Evolutionary conservation across 2,329 filamentous ascomycete species (phyloP).

Genomic region (Claviceps sp.): DNA sequence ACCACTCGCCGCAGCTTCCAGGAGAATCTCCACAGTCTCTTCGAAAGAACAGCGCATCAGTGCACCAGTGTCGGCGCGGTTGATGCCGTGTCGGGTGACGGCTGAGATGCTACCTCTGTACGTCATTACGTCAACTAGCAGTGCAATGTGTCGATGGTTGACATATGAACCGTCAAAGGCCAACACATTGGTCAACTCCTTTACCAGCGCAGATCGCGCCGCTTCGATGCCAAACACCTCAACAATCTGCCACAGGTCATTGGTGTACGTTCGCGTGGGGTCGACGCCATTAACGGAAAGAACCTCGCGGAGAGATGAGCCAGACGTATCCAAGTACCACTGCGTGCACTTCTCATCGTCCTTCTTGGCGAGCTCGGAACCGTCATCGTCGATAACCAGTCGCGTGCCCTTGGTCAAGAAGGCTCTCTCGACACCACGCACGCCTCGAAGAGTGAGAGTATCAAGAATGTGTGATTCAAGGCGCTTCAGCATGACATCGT

Average conservation of each 20-base stretch:
- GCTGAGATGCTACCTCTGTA: conserved; percentile 88
- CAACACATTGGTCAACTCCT: conserved; percentile 82
- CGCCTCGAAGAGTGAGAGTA: conserved; percentile 80
- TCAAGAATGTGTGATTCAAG: conserved; percentile 86
- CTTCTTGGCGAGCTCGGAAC: conserved; percentile 61
- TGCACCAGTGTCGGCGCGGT: conserved; percentile 92
- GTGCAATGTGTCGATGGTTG: conserved; percentile 92
- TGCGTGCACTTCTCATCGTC: conserved; percentile 66
- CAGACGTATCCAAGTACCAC: conserved; percentile 92
- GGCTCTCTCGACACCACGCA: conserved; percentile 75
- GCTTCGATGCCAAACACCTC: conserved; percentile 95
- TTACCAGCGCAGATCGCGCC: conserved; percentile 71
- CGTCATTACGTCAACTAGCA: conserved; percentile 96
- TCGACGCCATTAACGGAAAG: conserved; percentile 83
- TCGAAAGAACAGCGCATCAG: conserved; percentile 99
- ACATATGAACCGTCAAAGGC: conserved; percentile 99
- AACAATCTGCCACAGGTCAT: conserved; percentile 89
- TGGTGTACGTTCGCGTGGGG: conserved; percentile 73
- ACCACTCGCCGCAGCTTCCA: conserved; percentile 87
- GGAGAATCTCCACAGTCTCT: conserved; percentile 94
- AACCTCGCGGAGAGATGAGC: conserved; percentile 74
- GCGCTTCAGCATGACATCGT: conserved; percentile 86
- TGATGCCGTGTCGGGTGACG: conserved; percentile 96
- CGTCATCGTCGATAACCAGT: conserved; percentile 54
- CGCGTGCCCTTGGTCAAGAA: conserved; percentile 77